phyloP scores from a whole-genome alignment of 2,329 filamentous ascomycete species.

The Didymella exigua region DNA sequence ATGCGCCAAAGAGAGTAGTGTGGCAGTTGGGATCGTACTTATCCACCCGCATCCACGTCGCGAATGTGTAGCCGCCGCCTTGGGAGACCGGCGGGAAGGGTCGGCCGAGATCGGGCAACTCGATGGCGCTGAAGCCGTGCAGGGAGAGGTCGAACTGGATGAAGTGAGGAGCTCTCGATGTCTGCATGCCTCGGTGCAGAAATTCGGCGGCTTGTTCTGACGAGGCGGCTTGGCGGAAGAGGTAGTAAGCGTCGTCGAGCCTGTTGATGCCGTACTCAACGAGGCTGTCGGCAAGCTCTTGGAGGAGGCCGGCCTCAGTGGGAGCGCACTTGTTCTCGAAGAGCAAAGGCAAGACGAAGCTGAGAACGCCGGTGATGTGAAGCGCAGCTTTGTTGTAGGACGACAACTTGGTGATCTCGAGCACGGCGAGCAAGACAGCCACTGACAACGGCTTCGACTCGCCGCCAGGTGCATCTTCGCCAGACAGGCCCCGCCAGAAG shows the following conservation, averaged over 20 bases:
- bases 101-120: constrained; percentile 83
- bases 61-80: constrained; percentile 82
- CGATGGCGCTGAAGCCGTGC: constrained; percentile 86
- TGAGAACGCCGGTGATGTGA: constrained; percentile 45
- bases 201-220: constrained; percentile 68
- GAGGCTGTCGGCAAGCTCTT: constrained; percentile 71
- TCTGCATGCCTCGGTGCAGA: constrained; percentile 72
- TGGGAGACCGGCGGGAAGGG: constrained; percentile 80
- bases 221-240: constrained; percentile 65
- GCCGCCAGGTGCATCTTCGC: constrained; percentile 39
- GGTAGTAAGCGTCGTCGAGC: constrained; percentile 80
- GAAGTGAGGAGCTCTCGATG: constrained; percentile 78
- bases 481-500: constrained; percentile 47
- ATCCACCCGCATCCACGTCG: constrained; percentile 88
- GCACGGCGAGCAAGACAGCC: constrained; percentile 44
- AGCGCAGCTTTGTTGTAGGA: constrained; percentile 47
- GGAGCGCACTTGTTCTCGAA: constrained; percentile 44
- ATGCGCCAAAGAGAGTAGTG: constrained; percentile 94
- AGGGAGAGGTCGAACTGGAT: constrained; percentile 93
- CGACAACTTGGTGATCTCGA: constrained; percentile 43
- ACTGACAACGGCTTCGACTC: constrained; percentile 44
- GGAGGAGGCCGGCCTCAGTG: constrained; percentile 54
- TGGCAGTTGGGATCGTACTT: constrained; percentile 82
- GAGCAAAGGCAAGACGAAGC: constrained; percentile 42
- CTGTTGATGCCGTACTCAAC: constrained; percentile 77